Base-by-base conservation (phyloP, 768 basidiomycete species). In the Chalciporus piperatus region DNA sequence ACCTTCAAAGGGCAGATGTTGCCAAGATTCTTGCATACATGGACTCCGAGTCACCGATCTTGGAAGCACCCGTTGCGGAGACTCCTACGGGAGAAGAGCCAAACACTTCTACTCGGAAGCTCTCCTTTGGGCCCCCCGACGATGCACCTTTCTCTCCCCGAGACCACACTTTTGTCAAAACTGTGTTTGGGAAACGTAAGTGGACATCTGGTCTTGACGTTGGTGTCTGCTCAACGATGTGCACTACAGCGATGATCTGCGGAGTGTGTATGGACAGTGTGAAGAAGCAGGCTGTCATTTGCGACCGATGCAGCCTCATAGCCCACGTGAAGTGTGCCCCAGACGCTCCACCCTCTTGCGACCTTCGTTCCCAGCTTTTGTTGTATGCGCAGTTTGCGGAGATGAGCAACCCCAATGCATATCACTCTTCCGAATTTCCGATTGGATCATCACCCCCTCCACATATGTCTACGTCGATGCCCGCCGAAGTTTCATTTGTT, bases 101-200 rank as follows among this genome's bases (percentile, higher is more conserved):
- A 6, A 66, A 64, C 38, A 68, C 75, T 19, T 70, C 72, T 41
- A 54, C 47, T 41, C 75, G 68, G 46, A 74, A 73, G 27, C 62
- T 72, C 20, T 74, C 78, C 19, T 63, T 73, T 47, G 70, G 67
- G 41, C 72, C 64, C 35, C 41, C 60, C 40, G 58, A 66, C 72
- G 38, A 71, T 61, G 42, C 73, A 12, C 51, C 62, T 27, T 79
- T 87, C 55, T 80, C 82, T 4, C 80, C 84, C 17, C 79, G 82
- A 42, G 79, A 85, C 33, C 95, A 97, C 62, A 78, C 81, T 12
- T 94, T 96, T 66, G 88, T 96, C 27, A 94, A 91, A 74, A 95
- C 92, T 4, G 88, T 88, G 9, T 97, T 98, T 69, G 84, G 85
- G 62, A 94, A 94, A 75, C 83, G 94, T 97, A 65, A 67, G 89